Conservation (phyloP, 148 eudicot genomes). For the Camellia japonica region DNA sequence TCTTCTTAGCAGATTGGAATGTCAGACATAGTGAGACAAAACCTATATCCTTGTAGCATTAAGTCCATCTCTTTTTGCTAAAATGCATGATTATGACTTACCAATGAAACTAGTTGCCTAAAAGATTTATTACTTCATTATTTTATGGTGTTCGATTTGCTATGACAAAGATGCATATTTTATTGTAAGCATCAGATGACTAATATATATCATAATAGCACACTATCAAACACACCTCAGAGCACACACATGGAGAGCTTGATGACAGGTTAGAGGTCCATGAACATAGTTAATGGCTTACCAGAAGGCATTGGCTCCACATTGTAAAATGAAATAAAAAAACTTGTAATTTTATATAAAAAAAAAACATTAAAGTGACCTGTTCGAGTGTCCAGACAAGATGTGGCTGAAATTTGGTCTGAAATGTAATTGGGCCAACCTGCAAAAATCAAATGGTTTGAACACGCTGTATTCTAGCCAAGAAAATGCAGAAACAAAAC, state of each 20-base stretch:
- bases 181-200: background rate
- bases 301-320: slow-evolving; percentile 2
- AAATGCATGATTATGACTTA: background rate
- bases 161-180: background rate
- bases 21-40: slow-evolving; percentile 2
- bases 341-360: background rate
- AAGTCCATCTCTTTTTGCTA: background rate
- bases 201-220: background rate
- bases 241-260: background rate
- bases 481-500: background rate
- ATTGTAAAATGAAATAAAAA: background rate
- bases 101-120: background rate
- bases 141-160: background rate
- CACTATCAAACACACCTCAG: background rate
- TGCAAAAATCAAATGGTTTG: slow-evolving; percentile 30
- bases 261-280: background rate
- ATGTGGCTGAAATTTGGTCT: slow-evolving; percentile 77
- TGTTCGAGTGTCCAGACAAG: slow-evolving; percentile 92
- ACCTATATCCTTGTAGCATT: background rate
- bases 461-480: background rate
- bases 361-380: slow-evolving; percentile 35
- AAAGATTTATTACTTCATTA: background rate
- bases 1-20: background rate
- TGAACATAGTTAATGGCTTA: background rate
- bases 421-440: slow-evolving; percentile 79